Evolutionary conservation across 495 filamentous ascomycete genomes (phyloP).

Genomic region (Collariella sp.): DNA sequence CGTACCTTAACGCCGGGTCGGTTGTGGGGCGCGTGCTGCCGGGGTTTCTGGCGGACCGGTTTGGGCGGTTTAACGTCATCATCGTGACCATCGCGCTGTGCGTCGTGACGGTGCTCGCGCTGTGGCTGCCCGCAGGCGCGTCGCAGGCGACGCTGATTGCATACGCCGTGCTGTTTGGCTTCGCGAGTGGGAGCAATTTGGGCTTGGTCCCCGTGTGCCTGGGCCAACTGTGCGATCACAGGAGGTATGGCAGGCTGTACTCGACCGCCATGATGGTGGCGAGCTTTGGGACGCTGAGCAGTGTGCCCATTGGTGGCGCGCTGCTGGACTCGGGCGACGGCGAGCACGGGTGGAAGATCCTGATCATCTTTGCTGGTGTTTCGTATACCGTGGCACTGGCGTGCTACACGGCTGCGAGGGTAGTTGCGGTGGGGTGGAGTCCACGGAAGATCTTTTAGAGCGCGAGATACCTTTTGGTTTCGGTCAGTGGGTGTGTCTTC

Average conservation of each 20-base stretch:
- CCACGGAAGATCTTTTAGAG: conserved; percentile 40
- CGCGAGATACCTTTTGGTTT: background rate
- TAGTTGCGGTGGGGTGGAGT: conserved; percentile 61
- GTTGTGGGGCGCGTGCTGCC: conserved; percentile 62
- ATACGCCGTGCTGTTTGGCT: conserved; percentile 74
- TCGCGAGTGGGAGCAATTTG: conserved; percentile 77
- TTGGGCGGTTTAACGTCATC: conserved; percentile 45
- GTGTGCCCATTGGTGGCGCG: conserved; percentile 79
- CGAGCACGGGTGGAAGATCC: conserved; percentile 48
- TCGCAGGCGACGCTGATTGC: conserved; percentile 55
- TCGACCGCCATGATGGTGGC: conserved; percentile 85
- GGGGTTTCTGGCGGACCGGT: conserved; percentile 59
- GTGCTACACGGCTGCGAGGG: conserved; percentile 55
- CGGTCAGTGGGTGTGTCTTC: background rate
- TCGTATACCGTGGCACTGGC: conserved; percentile 52
- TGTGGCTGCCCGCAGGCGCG: conserved; percentile 71
- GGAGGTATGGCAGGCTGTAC: conserved; percentile 77
- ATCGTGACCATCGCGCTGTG: conserved; percentile 54
- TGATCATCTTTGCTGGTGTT: conserved; percentile 59
- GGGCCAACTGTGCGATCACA: conserved; percentile 79
- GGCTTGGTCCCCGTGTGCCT: conserved; percentile 82
- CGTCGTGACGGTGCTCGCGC: conserved; percentile 54
- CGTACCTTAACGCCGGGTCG: conserved; percentile 50
- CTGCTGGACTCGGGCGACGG: conserved; percentile 42
- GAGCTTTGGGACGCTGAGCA: conserved; percentile 78